A percentile compares a stretch with the other conserved stretches of the same genome.
phyloP scores from a whole-genome alignment of 2,329 filamentous ascomycete genomes.

The Ustulina deusta region DNA sequence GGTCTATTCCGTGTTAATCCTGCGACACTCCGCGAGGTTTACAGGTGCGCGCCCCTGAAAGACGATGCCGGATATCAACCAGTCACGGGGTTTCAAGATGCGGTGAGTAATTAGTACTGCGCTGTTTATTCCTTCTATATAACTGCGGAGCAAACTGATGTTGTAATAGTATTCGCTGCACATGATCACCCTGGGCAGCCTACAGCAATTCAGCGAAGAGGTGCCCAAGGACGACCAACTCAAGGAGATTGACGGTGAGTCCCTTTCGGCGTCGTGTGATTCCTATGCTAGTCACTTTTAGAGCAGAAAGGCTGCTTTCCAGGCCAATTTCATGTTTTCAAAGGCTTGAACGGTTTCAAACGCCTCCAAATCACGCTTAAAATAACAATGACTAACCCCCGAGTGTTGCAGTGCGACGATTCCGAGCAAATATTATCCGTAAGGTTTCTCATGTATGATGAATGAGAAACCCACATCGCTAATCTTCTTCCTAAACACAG shows the following conservation, averaged over 20 bases:
- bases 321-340: background rate
- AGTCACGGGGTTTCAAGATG: slow-evolving; percentile 76
- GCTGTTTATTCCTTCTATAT: background rate
- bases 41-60: slow-evolving; percentile 68
- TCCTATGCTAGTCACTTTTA: no score
- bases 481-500: slow-evolving; percentile 49
- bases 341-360: background rate
- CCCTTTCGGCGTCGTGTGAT: background rate
- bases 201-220: slow-evolving; percentile 69
- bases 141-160: slow-evolving; percentile 15
- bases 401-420: slow-evolving; percentile 63
- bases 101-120: slow-evolving; percentile 60
- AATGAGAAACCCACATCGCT: slow-evolving; percentile 1
- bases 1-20: slow-evolving; percentile 77
- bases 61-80: slow-evolving; percentile 73
- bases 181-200: slow-evolving; percentile 72
- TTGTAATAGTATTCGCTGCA: slow-evolving; percentile 73
- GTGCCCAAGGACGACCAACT: slow-evolving; percentile 64
- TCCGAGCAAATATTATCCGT: slow-evolving; percentile 79
- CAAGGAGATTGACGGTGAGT: slow-evolving; percentile 61
- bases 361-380: background rate
- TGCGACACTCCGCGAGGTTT: slow-evolving; percentile 66
- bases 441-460: slow-evolving; percentile 42
- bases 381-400: background rate
- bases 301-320: background rate